A percentile compares a stretch with the other conserved stretches of the same genome.
phyloP scores from a whole-genome alignment of 306 rosid species.

The Dicorynia guianensis region DNA sequence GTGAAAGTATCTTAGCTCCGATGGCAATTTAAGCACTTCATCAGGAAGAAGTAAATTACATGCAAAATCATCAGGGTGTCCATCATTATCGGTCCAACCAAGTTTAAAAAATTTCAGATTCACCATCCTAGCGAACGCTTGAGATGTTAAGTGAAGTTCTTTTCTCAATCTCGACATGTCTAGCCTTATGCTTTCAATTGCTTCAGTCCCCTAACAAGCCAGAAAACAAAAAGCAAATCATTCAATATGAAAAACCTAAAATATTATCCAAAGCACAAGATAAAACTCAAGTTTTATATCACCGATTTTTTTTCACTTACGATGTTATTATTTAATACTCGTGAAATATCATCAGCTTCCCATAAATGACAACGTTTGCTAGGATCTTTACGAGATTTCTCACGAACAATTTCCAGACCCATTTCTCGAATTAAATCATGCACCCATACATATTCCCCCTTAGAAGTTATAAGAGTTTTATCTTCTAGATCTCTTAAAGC shows the following conservation, averaged over 20 bases:
- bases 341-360: neutral
- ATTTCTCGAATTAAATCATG: constrained; percentile 29
- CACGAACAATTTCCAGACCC: constrained; percentile 20
- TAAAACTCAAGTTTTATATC: no score
- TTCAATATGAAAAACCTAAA: no score
- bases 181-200: neutral
- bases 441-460: neutral
- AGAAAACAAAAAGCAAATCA: no score
- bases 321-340: neutral
- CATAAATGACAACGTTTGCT: neutral
- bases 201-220: neutral
- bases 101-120: constrained; percentile 8
- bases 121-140: neutral
- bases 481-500: neutral
- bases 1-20: neutral
- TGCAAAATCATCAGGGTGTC: no score
- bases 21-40: neutral
- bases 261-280: no score
- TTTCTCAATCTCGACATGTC: neutral
- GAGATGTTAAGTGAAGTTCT: neutral
- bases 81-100: neutral
- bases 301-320: no score
- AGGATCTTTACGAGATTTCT: neutral
- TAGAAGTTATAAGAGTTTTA: neutral
- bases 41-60: no score